A percentile compares a stretch with the other conserved stretches of the same genome.
Conservation (phyloP, 106 monocot species). For the Gastrodia elata region DNA sequence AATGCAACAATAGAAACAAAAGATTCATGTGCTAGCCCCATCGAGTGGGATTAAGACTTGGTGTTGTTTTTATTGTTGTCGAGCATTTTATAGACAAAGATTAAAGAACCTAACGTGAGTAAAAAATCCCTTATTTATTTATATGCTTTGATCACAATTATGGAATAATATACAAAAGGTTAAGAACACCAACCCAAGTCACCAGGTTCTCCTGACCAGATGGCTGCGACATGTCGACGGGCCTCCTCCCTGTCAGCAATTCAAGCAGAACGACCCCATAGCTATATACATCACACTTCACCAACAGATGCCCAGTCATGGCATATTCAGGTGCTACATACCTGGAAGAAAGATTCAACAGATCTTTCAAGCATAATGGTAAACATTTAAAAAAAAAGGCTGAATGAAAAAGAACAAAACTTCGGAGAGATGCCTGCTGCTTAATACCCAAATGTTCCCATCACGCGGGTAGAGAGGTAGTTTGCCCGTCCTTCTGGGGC, state of each 20-base stretch:
- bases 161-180: too few relatives aligned
- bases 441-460: constrained; percentile 99
- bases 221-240: constrained; percentile 67
- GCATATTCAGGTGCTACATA: constrained; percentile 86
- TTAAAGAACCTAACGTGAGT: too few relatives aligned
- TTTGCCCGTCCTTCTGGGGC: constrained; percentile 89
- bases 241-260: constrained; percentile 56
- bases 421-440: neutral
- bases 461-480: constrained; percentile 94
- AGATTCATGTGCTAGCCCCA: too few relatives aligned
- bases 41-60: too few relatives aligned
- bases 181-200: constrained; percentile 42
- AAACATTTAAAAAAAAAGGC: neutral
- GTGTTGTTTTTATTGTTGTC: too few relatives aligned
- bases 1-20: too few relatives aligned
- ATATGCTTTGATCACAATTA: too few relatives aligned
- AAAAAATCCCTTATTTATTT: too few relatives aligned
- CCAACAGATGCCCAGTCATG: constrained; percentile 78
- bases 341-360: constrained; percentile 18
- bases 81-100: too few relatives aligned
- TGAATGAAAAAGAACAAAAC: neutral
- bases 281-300: constrained; percentile 82
- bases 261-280: constrained; percentile 78
- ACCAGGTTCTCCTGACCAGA: constrained; percentile 73
- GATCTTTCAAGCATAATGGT: neutral